A percentile compares a stretch with the other conserved stretches of the same genome.
phyloP scores from a whole-genome alignment of 345 rosid species.

The Carallia brachiata region DNA sequence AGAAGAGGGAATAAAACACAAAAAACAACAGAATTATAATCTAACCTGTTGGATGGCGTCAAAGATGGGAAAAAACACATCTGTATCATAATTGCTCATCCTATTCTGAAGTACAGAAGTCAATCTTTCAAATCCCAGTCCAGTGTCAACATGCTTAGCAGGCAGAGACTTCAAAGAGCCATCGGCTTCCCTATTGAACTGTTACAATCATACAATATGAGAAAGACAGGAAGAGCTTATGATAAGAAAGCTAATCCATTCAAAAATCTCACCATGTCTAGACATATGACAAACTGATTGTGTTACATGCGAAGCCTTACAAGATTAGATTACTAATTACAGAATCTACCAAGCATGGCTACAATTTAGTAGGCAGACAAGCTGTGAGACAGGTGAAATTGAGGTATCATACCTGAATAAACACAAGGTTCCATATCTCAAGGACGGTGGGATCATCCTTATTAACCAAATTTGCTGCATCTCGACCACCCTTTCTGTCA shows the following conservation, averaged over 20 bases:
- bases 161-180: conserved; percentile 84
- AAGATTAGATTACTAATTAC: background rate
- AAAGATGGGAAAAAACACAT: conserved; percentile 88
- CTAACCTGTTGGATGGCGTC: conserved; percentile 82
- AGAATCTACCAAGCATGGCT: background rate
- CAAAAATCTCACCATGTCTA: too few species aligned
- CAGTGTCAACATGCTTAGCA: conserved; percentile 98
- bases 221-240: background rate
- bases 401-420: conserved; percentile 68
- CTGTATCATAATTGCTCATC: conserved; percentile 99
- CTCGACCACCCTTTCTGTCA: conserved; percentile 83
- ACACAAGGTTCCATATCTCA: conserved; percentile 98
- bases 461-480: conserved; percentile 82
- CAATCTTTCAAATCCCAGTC: conserved; percentile 95
- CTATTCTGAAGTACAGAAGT: conserved; percentile 87
- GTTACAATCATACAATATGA: conserved; percentile 14
- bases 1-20: background rate
- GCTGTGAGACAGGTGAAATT: background rate
- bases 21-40: background rate
- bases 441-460: conserved; percentile 96
- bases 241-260: too few species aligned
- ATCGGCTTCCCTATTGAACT: conserved; percentile 94
- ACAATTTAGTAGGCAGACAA: background rate
- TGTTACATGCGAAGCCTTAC: too few species aligned
- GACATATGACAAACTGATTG: too few species aligned